These are phyloP conservation scores for Pichia heedii DNA, from an alignment of 805 yeast genomes.

Conservation along the genomic window DNA sequence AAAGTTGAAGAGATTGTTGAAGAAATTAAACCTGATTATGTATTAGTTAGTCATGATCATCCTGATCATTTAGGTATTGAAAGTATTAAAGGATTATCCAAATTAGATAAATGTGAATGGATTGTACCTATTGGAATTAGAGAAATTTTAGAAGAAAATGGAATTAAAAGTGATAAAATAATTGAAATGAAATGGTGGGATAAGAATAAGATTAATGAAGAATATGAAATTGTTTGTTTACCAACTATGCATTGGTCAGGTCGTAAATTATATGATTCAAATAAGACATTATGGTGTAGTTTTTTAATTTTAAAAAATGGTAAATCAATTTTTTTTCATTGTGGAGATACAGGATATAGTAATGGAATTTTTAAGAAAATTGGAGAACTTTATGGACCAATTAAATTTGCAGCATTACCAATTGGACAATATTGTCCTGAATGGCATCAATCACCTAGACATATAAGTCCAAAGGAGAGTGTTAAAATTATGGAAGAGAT, in stretches of 20 bases:
- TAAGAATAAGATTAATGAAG: constrained; percentile 33
- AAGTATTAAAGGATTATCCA: constrained; percentile 39
- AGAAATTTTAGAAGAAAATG: constrained; percentile 45
- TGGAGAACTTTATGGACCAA: constrained; percentile 53
- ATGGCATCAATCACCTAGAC: constrained; percentile 90
- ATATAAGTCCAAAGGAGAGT: constrained; percentile 75
- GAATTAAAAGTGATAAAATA: constrained; percentile 41
- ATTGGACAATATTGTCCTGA: constrained; percentile 94
- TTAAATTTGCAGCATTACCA: constrained; percentile 66
- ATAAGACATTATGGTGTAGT: constrained; percentile 82
- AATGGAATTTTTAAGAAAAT: constrained; percentile 62
- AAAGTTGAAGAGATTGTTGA: constrained; percentile 40
- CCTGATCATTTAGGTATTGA: constrained; percentile 85
- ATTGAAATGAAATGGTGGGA: constrained; percentile 96
- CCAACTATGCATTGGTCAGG: constrained; percentile 99
- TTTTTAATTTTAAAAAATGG: constrained; percentile 61
- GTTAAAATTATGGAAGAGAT: constrained; percentile 56
- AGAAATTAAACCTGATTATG: constrained; percentile 52
- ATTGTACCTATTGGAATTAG: constrained; percentile 79
- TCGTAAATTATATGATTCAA: constrained; percentile 68
- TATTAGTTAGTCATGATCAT: constrained; percentile 85
- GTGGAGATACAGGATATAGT: constrained; percentile 93
- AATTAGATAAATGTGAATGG: constrained; percentile 54
- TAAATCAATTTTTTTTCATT: constrained; percentile 73
- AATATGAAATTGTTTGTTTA: constrained; percentile 74